Percentiles rank a stretch among this genome's conserved stretches.
These are phyloP conservation scores for Eucalyptus victrix DNA, from an alignment of 345 rosid genomes.

Conservation along the genomic window DNA sequence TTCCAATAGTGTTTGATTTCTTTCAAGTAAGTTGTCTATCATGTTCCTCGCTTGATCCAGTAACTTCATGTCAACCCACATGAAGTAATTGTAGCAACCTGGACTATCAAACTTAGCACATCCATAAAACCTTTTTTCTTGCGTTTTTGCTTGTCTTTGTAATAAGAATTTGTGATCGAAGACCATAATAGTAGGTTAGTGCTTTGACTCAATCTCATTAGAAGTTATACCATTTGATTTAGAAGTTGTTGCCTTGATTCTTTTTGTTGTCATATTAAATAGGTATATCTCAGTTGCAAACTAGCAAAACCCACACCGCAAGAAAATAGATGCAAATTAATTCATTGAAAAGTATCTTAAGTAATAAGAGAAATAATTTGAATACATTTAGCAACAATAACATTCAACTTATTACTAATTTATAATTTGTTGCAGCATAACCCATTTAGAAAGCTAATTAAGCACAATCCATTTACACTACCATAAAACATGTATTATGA, in stretches of 20 bases:
- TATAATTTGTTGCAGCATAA: no score
- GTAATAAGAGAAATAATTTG: no score
- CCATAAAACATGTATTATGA: neutral
- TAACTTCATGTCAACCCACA: neutral
- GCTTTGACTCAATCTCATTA: neutral
- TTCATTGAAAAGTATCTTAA: no score
- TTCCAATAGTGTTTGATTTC: neutral
- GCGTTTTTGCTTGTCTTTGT: neutral
- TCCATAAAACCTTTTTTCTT: neutral
- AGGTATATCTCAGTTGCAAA: neutral
- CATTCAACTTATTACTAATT: neutral
- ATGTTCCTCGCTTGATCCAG: neutral
- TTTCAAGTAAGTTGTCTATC: neutral
- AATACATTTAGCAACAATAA: no score
- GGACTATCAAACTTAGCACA: neutral
- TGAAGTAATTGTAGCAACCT: neutral
- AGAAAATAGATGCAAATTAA: neutral
- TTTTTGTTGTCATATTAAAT: neutral
- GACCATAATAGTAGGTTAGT: neutral
- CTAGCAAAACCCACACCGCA: neutral
- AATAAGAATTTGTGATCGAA: neutral
- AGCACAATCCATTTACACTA: neutral
- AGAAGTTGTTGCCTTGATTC: neutral
- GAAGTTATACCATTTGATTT: neutral
- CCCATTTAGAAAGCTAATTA: neutral